Evolutionary conservation across 805 yeast species (phyloP).

Genomic region (Lachancea meyersii): DNA sequence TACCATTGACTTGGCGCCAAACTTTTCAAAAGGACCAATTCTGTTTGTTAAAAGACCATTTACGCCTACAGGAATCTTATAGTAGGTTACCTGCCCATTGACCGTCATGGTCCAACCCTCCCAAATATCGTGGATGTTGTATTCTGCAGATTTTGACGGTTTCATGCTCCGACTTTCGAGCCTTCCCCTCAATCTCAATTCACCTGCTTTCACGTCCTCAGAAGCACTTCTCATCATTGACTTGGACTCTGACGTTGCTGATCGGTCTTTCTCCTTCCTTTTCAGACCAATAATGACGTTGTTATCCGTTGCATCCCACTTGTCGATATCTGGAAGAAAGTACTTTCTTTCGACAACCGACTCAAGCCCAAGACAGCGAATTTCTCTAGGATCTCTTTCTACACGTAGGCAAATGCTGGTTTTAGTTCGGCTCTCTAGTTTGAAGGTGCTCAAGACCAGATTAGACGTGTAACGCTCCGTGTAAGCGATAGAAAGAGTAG

Average conservation of each 20-base stretch:
- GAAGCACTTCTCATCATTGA: slow-evolving; percentile 8
- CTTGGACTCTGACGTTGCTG: neutral
- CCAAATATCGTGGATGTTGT: slow-evolving; percentile 48
- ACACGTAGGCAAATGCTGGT: slow-evolving; percentile 78
- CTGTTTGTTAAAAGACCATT: slow-evolving; percentile 46
- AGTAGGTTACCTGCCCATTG: slow-evolving; percentile 55
- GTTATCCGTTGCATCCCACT: slow-evolving; percentile 75
- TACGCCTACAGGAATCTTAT: slow-evolving; percentile 49
- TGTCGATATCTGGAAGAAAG: slow-evolving; percentile 60
- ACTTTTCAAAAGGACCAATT: slow-evolving; percentile 57
- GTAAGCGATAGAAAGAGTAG: slow-evolving; percentile 66
- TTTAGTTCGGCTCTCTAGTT: slow-evolving; percentile 67
- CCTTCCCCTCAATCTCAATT: slow-evolving; percentile 11
- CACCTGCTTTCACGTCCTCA: slow-evolving; percentile 23
- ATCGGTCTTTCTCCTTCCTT: slow-evolving; percentile 33
- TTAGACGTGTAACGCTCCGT: slow-evolving; percentile 28
- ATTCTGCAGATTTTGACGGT: slow-evolving; percentile 18
- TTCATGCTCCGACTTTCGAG: slow-evolving; percentile 7
- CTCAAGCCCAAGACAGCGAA: slow-evolving; percentile 81
- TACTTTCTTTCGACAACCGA: slow-evolving; percentile 64
- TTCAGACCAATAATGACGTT: slow-evolving; percentile 69
- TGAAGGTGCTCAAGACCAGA: slow-evolving; percentile 64
- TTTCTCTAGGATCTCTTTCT: slow-evolving; percentile 89
- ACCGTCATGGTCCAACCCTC: slow-evolving; percentile 76
- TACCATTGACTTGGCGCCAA: slow-evolving; percentile 73